Conservation (phyloP, 805 yeast species). For the Saccharomyces kudriavzevii region DNA sequence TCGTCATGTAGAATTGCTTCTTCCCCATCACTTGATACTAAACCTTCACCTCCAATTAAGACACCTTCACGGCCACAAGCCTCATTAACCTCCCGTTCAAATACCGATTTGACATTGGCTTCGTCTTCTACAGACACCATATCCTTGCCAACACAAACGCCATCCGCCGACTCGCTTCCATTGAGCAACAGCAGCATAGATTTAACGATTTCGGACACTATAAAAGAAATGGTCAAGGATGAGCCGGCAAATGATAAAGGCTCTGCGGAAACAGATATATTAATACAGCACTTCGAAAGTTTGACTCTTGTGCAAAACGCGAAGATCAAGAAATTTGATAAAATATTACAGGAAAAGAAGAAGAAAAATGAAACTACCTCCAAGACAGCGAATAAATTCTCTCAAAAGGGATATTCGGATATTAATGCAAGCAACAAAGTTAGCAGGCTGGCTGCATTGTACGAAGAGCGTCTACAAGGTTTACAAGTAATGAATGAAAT, state of each 20-base stretch:
- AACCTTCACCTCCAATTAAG: background rate
- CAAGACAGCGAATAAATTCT: constrained; percentile 17
- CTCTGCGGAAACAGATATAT: constrained; percentile 1
- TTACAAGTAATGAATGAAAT: constrained; percentile 31
- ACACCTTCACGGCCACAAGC: background rate
- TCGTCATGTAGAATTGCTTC: constrained; percentile 12
- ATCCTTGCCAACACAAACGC: background rate
- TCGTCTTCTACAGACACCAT: background rate
- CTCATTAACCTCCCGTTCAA: background rate
- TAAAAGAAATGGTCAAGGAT: constrained; percentile 17
- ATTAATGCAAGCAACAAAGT: constrained; percentile 52
- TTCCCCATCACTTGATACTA: background rate
- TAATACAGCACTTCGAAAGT: background rate
- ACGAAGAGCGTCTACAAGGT: constrained; percentile 48
- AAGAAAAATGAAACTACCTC: constrained; percentile 8
- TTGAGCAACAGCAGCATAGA: background rate
- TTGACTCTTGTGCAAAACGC: constrained; percentile 13
- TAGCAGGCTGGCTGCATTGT: constrained; percentile 52
- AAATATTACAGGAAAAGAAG: constrained; percentile 19
- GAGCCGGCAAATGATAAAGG: constrained; percentile 4
- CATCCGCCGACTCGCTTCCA: constrained; percentile 1
- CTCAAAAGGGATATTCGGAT: constrained; percentile 30
- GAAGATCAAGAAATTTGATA: constrained; percentile 26
- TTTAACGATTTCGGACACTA: constrained; percentile 5
- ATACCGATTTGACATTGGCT: background rate